A percentile compares a stretch with the other conserved stretches of the same genome.
Conservation (phyloP, 164 flowering plant genomes). For the Berberis vulgaris region DNA sequence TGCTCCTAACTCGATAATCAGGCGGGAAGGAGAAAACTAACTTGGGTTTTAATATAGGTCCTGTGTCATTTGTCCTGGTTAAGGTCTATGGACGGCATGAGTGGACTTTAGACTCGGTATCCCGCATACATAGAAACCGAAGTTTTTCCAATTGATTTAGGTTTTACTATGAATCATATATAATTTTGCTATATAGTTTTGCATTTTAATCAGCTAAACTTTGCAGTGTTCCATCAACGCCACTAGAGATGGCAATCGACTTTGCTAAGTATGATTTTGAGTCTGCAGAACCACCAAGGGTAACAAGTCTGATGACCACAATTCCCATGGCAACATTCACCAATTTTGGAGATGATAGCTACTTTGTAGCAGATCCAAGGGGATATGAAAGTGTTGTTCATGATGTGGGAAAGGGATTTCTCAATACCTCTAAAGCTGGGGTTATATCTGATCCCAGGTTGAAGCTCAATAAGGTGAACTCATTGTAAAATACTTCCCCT, state of each 20-base stretch:
- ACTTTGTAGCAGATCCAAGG: conserved; percentile 35
- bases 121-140: too few species aligned
- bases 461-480: conserved; percentile 17
- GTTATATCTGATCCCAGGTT: conserved; percentile 22
- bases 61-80: too few species aligned
- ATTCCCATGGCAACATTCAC: conserved; percentile 25
- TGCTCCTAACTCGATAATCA: too few species aligned
- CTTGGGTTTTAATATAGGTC: too few species aligned
- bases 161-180: too few species aligned
- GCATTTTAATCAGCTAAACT: not conserved
- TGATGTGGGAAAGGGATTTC: conserved; percentile 20
- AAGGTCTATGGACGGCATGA: too few species aligned
- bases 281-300: conserved; percentile 35
- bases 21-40: too few species aligned
- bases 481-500: not conserved
- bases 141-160: too few species aligned
- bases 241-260: conserved; percentile 23
- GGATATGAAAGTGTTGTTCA: conserved; percentile 33
- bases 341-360: conserved; percentile 23
- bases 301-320: conserved; percentile 34
- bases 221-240: conserved; percentile 22
- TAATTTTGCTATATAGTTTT: not conserved
- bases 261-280: conserved; percentile 31
- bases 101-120: too few species aligned
- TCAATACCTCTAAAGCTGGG: conserved; percentile 14